Conservation (phyloP, 2,329 filamentous ascomycete genomes). For the Xylariaceae sp. region DNA sequence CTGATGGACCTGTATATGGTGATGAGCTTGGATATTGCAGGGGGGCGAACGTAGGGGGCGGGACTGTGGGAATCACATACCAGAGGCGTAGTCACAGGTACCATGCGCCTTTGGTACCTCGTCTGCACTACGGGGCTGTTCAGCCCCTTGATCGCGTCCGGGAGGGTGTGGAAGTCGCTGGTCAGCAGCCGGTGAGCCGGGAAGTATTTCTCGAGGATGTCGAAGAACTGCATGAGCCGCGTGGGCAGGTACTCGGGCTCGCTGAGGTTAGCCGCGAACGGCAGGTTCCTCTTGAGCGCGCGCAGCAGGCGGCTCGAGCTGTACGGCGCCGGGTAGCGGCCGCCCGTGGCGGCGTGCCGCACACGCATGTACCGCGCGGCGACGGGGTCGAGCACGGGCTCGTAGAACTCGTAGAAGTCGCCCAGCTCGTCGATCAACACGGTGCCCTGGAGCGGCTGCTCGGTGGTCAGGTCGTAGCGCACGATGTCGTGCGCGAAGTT, state of each 20-base stretch:
- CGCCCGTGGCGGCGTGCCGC: constrained; percentile 75
- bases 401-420: constrained; percentile 96
- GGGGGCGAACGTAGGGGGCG: background rate
- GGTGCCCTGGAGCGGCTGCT: constrained; percentile 83
- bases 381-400: constrained; percentile 77
- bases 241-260: constrained; percentile 93
- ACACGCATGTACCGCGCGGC: constrained; percentile 83
- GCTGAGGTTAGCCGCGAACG: constrained; percentile 77
- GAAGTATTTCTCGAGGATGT: constrained; percentile 85
- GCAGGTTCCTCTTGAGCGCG: constrained; percentile 66
- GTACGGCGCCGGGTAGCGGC: constrained; percentile 68
- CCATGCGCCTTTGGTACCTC: constrained; percentile 82
- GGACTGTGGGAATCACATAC: constrained; percentile 59
- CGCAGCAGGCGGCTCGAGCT: constrained; percentile 60
- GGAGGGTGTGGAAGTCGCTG: constrained; percentile 87
- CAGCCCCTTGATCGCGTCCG: constrained; percentile 80
- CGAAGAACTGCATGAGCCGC: constrained; percentile 94
- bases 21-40: background rate
- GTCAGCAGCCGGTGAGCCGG: constrained; percentile 87
- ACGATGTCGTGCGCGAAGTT: constrained; percentile 96
- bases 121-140: constrained; percentile 98
- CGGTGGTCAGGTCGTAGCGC: constrained; percentile 84
- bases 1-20: constrained; percentile 76
- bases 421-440: constrained; percentile 85
- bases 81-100: constrained; percentile 87